Conservation (phyloP, 2,329 filamentous ascomycete genomes). For the Gaeumannomyces sp. region DNA sequence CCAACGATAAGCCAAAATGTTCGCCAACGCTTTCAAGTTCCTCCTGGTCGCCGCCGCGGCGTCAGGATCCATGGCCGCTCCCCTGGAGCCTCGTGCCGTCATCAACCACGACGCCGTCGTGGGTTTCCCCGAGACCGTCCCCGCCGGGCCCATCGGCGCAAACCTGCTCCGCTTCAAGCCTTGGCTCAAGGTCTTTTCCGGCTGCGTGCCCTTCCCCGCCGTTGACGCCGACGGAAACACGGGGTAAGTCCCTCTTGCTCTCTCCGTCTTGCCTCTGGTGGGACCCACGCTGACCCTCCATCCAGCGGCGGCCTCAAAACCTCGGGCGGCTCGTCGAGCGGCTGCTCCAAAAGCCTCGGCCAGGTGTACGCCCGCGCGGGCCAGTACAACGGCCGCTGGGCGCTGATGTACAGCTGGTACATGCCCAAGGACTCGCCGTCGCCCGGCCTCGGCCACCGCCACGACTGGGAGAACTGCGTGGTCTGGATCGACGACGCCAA, state of each 20-base stretch:
- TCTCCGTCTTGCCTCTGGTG: background rate
- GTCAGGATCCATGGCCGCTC: background rate
- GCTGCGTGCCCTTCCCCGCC: constrained; percentile 57
- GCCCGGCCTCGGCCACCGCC: constrained; percentile 28
- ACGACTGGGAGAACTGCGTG: constrained; percentile 34
- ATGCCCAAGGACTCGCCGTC: constrained; percentile 38
- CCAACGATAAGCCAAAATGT: background rate
- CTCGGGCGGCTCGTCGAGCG: constrained; percentile 23
- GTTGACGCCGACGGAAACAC: constrained; percentile 53
- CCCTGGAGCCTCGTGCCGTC: constrained; percentile 19
- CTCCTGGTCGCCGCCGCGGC: constrained; percentile 4
- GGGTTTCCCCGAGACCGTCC: constrained; percentile 47
- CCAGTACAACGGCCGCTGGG: constrained; percentile 23
- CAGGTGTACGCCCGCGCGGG: constrained; percentile 32
- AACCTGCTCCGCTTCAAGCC: constrained; percentile 52
- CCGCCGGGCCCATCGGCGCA: constrained; percentile 35
- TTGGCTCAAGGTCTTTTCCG: constrained; percentile 46
- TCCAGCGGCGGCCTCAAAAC: constrained; percentile 29
- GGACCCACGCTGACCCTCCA: background rate
- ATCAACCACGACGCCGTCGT: constrained; percentile 33
- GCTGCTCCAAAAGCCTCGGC: constrained; percentile 28
- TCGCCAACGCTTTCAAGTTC: background rate
- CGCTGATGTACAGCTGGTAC: constrained; percentile 39
- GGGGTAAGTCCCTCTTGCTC: constrained; percentile 33
- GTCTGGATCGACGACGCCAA: constrained; percentile 25